Base-by-base conservation (phyloP, 257 asterid genomes). In the Euphrasia confusa region DNA sequence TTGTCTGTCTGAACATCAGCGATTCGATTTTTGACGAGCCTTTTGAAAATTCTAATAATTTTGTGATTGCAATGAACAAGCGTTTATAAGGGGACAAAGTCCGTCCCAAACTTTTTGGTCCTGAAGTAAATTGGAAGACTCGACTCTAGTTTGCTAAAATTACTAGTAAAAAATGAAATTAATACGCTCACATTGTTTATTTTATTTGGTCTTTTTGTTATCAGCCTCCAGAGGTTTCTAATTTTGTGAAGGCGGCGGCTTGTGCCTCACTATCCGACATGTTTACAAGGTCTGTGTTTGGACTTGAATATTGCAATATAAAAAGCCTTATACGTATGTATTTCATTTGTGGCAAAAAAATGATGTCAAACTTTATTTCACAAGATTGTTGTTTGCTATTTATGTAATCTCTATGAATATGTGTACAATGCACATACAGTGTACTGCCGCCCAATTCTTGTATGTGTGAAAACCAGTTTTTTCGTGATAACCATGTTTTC, bases 221-320 rank as follows among this genome's bases (percentile, higher is more conserved):
- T 64, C 72, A 89, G 97, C 61, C 73, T 67, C 77, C 89, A 26
- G 80, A 75, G 55, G 82, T 57, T 72, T 78, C 97, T 64, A 84
- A 76, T 64, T 73, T 83, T 62, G 87, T 86, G 82, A 92, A 80
- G 85, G 86, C 81, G 11, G 94, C 97, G 75, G 63, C 95, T 47
- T 89, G 93, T 81, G 95, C 95, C 32, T 78, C 96, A 45, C 58
- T 86, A 58, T 84, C 97, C 40, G 99, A 89, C 80, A 70, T 86
- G 75, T 68, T 89, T 68, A 84, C 85, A 65, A 87, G 97, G 97
- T 90, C 72, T 65, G 81, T 47, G 52, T 63, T 59, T 68, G 52
- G 21, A 27, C 39, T 63, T 71, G 54, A 37, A 45, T 35, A 60
- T 52, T 49, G 0, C 3, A 27, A 3, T 24, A 7, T 60, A 59